A percentile compares a stretch with the other conserved stretches of the same genome.
These are phyloP conservation scores for Aureobasidium sp. DNA, from an alignment of 2,329 filamentous ascomycete species.

Conservation along the genomic window DNA sequence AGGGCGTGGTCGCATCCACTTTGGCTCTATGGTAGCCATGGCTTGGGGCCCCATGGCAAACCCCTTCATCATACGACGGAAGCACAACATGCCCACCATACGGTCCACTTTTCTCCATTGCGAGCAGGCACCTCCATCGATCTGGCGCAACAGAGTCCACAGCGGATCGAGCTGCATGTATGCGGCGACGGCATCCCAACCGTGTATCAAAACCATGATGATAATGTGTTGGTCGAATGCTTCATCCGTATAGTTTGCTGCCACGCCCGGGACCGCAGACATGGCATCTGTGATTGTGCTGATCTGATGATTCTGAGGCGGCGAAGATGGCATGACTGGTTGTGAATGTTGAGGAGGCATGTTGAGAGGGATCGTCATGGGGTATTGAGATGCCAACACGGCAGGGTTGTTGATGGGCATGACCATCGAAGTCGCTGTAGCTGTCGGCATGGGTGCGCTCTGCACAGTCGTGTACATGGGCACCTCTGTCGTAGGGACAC, in stretches of 20 bases:
- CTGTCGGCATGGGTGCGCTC: background rate
- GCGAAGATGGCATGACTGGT: background rate
- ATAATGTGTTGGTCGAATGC: slow-evolving; percentile 9
- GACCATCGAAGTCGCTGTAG: background rate
- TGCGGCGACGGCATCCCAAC: slow-evolving; percentile 1
- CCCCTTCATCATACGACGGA: slow-evolving; percentile 6
- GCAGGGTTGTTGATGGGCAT: background rate
- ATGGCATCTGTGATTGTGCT: slow-evolving; percentile 8
- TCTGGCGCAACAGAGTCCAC: slow-evolving; percentile 5
- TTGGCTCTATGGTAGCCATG: background rate
- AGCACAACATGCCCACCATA: background rate
- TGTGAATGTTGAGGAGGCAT: background rate
- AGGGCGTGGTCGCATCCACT: slow-evolving; percentile 7
- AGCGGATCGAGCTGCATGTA: slow-evolving; percentile 7
- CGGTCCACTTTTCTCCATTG: slow-evolving; percentile 4
- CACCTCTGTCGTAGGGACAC: background rate
- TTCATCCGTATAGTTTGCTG: background rate
- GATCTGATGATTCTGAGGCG: background rate
- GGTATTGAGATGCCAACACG: slow-evolving; percentile 5
- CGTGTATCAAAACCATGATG: slow-evolving; percentile 4
- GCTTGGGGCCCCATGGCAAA: background rate
- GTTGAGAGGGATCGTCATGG: background rate
- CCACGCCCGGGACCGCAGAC: background rate
- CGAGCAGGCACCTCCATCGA: background rate
- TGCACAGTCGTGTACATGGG: background rate